phyloP scores from a whole-genome alignment of 2,329 filamentous ascomycete genomes.

The Trichoderma arundinaceum region DNA sequence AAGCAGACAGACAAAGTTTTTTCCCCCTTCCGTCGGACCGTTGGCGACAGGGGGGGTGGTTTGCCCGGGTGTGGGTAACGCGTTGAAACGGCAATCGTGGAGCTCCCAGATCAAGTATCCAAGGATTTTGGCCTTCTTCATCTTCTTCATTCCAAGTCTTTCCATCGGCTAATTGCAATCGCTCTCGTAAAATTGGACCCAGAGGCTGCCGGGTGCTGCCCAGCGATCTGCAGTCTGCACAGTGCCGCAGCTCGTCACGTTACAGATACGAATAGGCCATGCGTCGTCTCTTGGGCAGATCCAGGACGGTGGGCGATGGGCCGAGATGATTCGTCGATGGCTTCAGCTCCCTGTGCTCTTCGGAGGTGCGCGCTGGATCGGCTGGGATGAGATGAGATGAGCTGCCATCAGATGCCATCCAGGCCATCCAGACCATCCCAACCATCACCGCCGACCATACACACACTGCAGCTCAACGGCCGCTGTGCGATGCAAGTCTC shows the following conservation, averaged over 20 bases:
- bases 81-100: slow-evolving; percentile 21
- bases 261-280: slow-evolving; percentile 10
- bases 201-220: background rate
- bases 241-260: background rate
- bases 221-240: background rate
- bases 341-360: background rate
- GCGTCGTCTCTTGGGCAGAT: background rate
- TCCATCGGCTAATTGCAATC: slow-evolving; percentile 2
- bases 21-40: slow-evolving; percentile 7
- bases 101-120: background rate
- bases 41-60: background rate
- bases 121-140: slow-evolving; percentile 1
- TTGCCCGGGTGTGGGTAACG: background rate
- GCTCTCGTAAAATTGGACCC: background rate
- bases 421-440: background rate
- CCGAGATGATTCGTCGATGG: background rate
- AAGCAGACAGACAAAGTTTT: slow-evolving; percentile 6
- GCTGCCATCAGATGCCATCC: background rate
- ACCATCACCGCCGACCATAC: background rate
- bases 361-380: background rate
- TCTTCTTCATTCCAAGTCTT: background rate
- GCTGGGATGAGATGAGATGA: background rate
- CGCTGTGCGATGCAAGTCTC: slow-evolving; percentile 19
- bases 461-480: slow-evolving; percentile 9
- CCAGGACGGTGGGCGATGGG: background rate